These are phyloP conservation scores for Blastobotrys persicus DNA, from an alignment of 1,139 yeast species.

Conservation along the genomic window DNA sequence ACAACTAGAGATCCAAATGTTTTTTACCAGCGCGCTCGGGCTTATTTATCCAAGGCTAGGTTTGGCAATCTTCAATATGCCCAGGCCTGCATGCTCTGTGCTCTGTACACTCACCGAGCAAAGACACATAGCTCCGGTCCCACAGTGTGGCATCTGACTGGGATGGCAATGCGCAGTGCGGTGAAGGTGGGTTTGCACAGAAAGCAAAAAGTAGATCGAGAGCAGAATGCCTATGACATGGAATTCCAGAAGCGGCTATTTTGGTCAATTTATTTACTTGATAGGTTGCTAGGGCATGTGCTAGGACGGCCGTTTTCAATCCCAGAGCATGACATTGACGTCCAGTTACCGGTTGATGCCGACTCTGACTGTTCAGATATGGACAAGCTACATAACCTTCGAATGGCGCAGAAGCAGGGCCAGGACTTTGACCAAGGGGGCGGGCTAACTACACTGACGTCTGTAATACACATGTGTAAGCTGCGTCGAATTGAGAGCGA, in stretches of 20 bases:
- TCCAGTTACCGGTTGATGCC: constrained; percentile 19
- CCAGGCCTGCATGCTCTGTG: constrained; percentile 19
- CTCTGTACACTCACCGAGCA: constrained; percentile 15
- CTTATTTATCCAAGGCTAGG: constrained; percentile 11
- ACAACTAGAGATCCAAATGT: constrained; percentile 19
- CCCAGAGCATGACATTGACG: constrained; percentile 23
- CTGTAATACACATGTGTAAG: constrained; percentile 18
- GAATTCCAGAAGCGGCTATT: constrained; percentile 26
- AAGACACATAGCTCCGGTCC: constrained; percentile 18
- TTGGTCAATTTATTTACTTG: constrained; percentile 26
- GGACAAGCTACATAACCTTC: constrained; percentile 11
- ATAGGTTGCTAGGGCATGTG: constrained; percentile 21
- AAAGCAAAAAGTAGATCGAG: constrained; percentile 15
- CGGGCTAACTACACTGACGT: constrained; percentile 9
- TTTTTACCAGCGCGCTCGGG: constrained; percentile 18
- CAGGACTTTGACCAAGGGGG: neutral
- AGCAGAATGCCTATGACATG: constrained; percentile 18
- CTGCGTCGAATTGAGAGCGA: constrained; percentile 18
- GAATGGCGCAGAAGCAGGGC: constrained; percentile 12
- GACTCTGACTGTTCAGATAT: constrained; percentile 13
- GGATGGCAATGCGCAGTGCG: constrained; percentile 24
- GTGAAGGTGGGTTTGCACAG: constrained; percentile 25
- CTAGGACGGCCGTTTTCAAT: constrained; percentile 29
- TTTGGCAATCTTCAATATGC: constrained; percentile 17
- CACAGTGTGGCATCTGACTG: constrained; percentile 23